phyloP scores from a whole-genome alignment of 1,139 yeast genomes.

The Magnusiomyces ingens region DNA sequence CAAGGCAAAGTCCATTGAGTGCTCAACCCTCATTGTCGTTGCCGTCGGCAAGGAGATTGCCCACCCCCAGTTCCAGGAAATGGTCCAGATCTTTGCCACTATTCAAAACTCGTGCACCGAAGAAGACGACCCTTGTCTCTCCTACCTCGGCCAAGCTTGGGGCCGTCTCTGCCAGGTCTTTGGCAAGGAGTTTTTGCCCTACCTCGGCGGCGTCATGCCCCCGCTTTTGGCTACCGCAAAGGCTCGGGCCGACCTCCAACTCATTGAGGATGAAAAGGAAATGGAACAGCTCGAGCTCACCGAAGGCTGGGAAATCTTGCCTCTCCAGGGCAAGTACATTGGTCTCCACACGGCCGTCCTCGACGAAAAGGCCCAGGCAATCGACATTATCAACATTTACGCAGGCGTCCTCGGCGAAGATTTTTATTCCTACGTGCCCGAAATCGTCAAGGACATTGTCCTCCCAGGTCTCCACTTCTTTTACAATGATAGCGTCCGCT shows the following conservation, averaged over 20 bases:
- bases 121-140: constrained; percentile 76
- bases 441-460: constrained; percentile 70
- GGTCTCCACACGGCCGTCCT: constrained; percentile 90
- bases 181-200: constrained; percentile 83
- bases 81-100: constrained; percentile 64
- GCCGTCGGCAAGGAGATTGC: constrained; percentile 97
- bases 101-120: constrained; percentile 47
- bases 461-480: constrained; percentile 87
- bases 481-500: constrained; percentile 90
- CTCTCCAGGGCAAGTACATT: constrained; percentile 83
- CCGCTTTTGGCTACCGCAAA: constrained; percentile 79
- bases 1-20: constrained; percentile 92
- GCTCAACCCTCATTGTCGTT: constrained; percentile 85
- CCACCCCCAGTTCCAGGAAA: constrained; percentile 64
- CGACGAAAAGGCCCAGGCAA: constrained; percentile 89
- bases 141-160: constrained; percentile 94
- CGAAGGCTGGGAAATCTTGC: constrained; percentile 94
- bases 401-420: constrained; percentile 78
- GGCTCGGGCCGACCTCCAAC: constrained; percentile 80
- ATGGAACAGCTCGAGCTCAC: constrained; percentile 73
- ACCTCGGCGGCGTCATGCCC: constrained; percentile 81
- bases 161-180: constrained; percentile 83
- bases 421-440: constrained; percentile 77
- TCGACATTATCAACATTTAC: constrained; percentile 81
- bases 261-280: constrained; percentile 82